Conservation (phyloP, 1,284 basidiomycete species). For the Amylostereum areolatum region DNA sequence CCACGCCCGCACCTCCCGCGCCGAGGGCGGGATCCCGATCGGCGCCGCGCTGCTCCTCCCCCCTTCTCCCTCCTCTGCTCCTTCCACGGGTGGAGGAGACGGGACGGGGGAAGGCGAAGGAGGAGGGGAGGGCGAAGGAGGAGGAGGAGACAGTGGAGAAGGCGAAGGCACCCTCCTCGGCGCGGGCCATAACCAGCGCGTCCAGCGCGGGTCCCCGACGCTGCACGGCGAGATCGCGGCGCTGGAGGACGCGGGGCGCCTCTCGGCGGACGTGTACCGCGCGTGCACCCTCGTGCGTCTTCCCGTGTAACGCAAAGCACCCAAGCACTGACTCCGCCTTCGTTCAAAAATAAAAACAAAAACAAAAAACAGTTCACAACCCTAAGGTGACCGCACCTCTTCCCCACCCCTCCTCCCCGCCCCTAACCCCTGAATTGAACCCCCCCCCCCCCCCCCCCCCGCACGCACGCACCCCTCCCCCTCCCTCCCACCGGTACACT, state of each 20-base stretch:
- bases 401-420: no score
- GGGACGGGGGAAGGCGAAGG: constrained; percentile 1
- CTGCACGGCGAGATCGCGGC: constrained; percentile 52
- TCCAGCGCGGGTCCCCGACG: constrained; percentile 48
- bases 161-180: constrained; percentile 27
- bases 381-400: constrained; percentile 32
- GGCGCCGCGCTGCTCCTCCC: constrained; percentile 35
- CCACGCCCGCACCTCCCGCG: constrained; percentile 9
- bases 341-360: no score
- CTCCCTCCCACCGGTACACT: background rate
- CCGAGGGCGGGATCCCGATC: constrained; percentile 54
- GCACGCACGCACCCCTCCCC: no score
- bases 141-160: no score
- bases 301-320: background rate
- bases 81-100: constrained; percentile 28
- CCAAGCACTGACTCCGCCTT: no score
- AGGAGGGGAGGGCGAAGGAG: no score
- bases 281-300: constrained; percentile 40
- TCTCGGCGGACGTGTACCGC: constrained; percentile 36
- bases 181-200: constrained; percentile 43
- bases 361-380: no score
- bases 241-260: constrained; percentile 44
- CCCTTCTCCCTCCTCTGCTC: constrained; percentile 34
- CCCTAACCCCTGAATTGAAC: no score
- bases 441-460: no score